These are phyloP conservation scores for Sclerotinia trifoliorum DNA, from an alignment of 2,329 filamentous ascomycete genomes.

Conservation along the genomic window DNA sequence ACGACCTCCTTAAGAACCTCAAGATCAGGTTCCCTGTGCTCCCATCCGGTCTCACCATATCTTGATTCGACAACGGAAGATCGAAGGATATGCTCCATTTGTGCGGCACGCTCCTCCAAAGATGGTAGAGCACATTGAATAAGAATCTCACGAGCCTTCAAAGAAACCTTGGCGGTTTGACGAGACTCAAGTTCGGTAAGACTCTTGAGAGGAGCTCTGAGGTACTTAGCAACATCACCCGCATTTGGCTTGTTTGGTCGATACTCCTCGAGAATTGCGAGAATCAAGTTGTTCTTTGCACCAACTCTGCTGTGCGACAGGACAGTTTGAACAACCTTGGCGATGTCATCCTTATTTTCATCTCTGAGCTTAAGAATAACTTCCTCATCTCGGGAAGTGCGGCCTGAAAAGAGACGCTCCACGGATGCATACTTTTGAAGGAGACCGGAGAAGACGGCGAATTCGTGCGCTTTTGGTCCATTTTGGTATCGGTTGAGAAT, in stretches of 20 bases:
- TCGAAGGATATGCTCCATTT: conserved; percentile 98
- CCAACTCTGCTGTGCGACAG: conserved; percentile 91
- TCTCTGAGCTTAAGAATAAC: conserved; percentile 92
- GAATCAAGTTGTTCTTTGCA: conserved; percentile 88
- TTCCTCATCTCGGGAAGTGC: conserved; percentile 84
- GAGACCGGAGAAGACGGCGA: conserved; percentile 75
- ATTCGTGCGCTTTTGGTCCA: conserved; percentile 87
- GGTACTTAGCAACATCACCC: conserved; percentile 83
- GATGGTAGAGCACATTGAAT: conserved; percentile 97
- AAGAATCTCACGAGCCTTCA: conserved; percentile 95
- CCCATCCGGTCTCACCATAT: conserved; percentile 96
- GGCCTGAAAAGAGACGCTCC: conserved; percentile 83
- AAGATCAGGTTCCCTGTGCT: conserved; percentile 87
- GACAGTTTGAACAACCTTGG: conserved; percentile 81
- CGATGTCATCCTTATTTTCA: conserved; percentile 90
- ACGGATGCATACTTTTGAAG: conserved; percentile 78
- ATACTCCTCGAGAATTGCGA: conserved; percentile 92
- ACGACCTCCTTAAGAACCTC: conserved; percentile 96
- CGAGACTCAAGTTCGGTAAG: conserved; percentile 87
- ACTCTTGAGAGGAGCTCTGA: conserved; percentile 77
- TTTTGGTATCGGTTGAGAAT: conserved; percentile 81
- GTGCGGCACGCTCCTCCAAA: conserved; percentile 86
- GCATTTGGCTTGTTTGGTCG: conserved; percentile 89
- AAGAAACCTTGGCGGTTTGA: conserved; percentile 85
- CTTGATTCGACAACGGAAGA: conserved; percentile 95